Evolutionary conservation across 1,139 yeast species (phyloP).

Genomic region (Hyphopichia buzzinii): DNA sequence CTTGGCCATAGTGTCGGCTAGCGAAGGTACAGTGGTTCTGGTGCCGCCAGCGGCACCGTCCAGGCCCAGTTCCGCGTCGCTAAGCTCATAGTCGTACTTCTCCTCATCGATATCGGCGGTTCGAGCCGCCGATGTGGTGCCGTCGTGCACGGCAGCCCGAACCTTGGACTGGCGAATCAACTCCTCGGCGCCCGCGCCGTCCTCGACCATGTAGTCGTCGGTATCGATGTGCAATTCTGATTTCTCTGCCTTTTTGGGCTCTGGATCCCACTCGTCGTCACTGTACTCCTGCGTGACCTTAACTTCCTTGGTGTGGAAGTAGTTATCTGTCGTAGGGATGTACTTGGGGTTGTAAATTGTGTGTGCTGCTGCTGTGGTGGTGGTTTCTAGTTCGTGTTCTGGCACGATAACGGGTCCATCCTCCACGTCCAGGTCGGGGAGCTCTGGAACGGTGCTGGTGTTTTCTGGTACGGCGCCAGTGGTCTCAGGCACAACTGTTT

Average conservation of each 20-base stretch:
- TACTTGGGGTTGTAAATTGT: slow-evolving; percentile 8
- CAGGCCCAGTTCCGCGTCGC: slow-evolving; percentile 11
- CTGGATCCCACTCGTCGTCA: slow-evolving; percentile 6
- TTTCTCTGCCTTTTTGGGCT: slow-evolving; percentile 2
- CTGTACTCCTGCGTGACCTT: slow-evolving; percentile 5
- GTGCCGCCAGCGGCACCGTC: background rate
- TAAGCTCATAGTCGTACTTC: slow-evolving; percentile 22
- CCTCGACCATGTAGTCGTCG: slow-evolving; percentile 20
- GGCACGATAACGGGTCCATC: slow-evolving; percentile 5
- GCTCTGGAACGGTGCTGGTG: background rate
- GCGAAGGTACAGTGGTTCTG: background rate
- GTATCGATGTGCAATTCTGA: slow-evolving; percentile 11
- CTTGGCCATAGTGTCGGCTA: background rate
- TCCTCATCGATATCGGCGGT: slow-evolving; percentile 12
- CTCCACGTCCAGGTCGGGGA: background rate
- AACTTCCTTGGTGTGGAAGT: slow-evolving; percentile 5
- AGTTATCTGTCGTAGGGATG: background rate
- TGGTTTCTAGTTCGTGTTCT: slow-evolving; percentile 18
- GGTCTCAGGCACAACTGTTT: no score
- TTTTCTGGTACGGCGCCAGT: no score
- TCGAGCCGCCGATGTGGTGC: slow-evolving; percentile 1
- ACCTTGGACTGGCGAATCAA: slow-evolving; percentile 1
- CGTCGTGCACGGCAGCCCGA: slow-evolving; percentile 2
- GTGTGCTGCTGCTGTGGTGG: slow-evolving; percentile 21
- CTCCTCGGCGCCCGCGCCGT: slow-evolving; percentile 7